Percentiles rank a stretch among this genome's conserved stretches.
These are phyloP conservation scores for Phlebiopsis gigantea DNA, from an alignment of 768 basidiomycete genomes.

Conservation along the genomic window DNA sequence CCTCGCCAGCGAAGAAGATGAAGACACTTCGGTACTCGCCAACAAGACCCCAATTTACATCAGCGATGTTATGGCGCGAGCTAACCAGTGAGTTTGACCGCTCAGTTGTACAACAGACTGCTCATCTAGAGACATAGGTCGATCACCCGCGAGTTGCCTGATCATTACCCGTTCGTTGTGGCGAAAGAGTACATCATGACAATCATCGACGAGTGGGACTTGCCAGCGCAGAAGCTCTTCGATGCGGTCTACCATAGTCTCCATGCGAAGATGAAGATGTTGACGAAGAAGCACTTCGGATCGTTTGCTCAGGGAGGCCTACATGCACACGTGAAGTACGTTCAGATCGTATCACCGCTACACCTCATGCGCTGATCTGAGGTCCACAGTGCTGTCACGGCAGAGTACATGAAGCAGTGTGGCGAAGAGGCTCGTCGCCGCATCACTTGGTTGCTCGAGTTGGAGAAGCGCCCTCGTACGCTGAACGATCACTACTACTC, in stretches of 20 bases:
- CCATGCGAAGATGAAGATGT: constrained; percentile 30
- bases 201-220: constrained; percentile 42
- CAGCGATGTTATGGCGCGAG: constrained; percentile 45
- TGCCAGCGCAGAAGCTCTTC: constrained; percentile 43
- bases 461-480: constrained; percentile 45
- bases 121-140: constrained; percentile 40
- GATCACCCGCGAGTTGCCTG: constrained; percentile 65
- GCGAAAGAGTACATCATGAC: constrained; percentile 43
- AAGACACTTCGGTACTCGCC: not conserved
- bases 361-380: not conserved
- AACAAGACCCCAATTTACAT: constrained; percentile 34
- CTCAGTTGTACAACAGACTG: not conserved
- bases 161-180: constrained; percentile 60
- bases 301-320: constrained; percentile 48
- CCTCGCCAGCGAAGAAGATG: constrained; percentile 19
- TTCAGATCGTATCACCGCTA: not conserved
- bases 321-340: constrained; percentile 43
- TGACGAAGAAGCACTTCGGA: constrained; percentile 47
- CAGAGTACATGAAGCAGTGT: constrained; percentile 44
- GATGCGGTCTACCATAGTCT: constrained; percentile 33
- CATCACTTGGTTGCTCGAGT: constrained; percentile 42
- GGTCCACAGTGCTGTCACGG: constrained; percentile 42
- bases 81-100: constrained; percentile 36
- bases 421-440: constrained; percentile 32
- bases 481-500: constrained; percentile 47